phyloP scores from a whole-genome alignment of 2,329 filamentous ascomycete species.

The Colletotrichum sublineola region DNA sequence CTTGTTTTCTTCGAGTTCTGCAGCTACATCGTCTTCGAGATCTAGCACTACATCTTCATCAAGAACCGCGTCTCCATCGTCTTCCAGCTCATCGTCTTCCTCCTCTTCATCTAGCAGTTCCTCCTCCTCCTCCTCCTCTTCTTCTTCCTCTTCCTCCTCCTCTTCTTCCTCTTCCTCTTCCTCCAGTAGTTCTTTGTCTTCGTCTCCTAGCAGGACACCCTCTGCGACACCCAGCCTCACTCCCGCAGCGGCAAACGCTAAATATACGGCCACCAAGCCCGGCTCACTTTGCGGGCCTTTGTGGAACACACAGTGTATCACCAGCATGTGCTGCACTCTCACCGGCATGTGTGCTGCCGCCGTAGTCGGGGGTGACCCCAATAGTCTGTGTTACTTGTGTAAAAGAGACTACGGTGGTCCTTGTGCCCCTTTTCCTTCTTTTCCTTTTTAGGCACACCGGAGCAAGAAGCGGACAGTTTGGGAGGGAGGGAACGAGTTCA shows the following conservation, averaged over 20 bases:
- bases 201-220: background rate
- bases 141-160: background rate
- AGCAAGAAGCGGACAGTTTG: rapidly evolving
- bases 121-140: no score
- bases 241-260: no score
- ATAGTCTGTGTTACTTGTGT: rapidly evolving
- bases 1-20: background rate
- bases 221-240: no score
- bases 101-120: no score
- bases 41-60: background rate
- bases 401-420: background rate
- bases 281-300: background rate
- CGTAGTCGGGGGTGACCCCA: rapidly evolving
- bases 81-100: background rate
- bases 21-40: background rate
- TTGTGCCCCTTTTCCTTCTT: background rate
- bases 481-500: rapidly evolving
- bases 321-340: background rate
- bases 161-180: background rate
- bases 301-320: background rate
- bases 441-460: background rate
- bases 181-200: no score
- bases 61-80: background rate
- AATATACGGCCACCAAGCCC: background rate
- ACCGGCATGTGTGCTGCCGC: background rate